Evolutionary conservation across 2,329 filamentous ascomycete species (phyloP), one percentile per base, ranked within the genome.

Genomic region (Colletotrichum somersetense): DNA sequence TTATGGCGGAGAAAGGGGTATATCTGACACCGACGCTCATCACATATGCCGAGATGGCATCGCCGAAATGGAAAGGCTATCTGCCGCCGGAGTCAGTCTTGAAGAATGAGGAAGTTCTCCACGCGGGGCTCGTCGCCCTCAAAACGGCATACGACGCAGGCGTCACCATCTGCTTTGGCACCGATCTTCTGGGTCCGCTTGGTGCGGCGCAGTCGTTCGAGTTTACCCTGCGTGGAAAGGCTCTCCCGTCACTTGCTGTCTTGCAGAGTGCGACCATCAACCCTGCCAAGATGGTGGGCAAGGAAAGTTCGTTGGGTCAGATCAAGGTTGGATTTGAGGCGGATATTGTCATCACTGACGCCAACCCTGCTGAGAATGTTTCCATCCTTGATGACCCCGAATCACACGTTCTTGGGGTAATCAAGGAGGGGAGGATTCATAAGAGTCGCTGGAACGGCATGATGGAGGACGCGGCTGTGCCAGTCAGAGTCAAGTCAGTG

Each of bases 101-200:
- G 18, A 90, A 90, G 81, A 89, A 89, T 68, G 74, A 82, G 8
- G 79, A 84, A 68, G 87, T 89, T 1, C 79, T 89, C 4, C 77
- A 81, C 6, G 80, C 80, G 1, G 88, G 88, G 2, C 74, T 89
- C 14, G 74, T 79, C 14, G 82, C 83, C 0, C 78, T 89, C 12
- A 81, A 85, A 65, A 83, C 89, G 26, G 87, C 87, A 4, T 78
- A 81, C 33, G 82, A 87, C 14, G 86, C 85, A 0, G 88, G 88
- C 0, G 87, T 90, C 0, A 86, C 82, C 0, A 86, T 90, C 55
- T 89, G 87, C 77, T 89, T 85, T 73, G 88, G 88, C 0, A 86
- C 86, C 0, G 80, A 81, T 66, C 77, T 81, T 1, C 74, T 81
- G 1, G 79, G 80, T 0, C 79, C 80, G 3, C 67, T 81, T 10